A percentile compares a stretch with the other conserved stretches of the same genome.
Evolutionary conservation across 2,329 filamentous ascomycete species (phyloP).

Genomic region (Pyrenophora seminiperda): DNA sequence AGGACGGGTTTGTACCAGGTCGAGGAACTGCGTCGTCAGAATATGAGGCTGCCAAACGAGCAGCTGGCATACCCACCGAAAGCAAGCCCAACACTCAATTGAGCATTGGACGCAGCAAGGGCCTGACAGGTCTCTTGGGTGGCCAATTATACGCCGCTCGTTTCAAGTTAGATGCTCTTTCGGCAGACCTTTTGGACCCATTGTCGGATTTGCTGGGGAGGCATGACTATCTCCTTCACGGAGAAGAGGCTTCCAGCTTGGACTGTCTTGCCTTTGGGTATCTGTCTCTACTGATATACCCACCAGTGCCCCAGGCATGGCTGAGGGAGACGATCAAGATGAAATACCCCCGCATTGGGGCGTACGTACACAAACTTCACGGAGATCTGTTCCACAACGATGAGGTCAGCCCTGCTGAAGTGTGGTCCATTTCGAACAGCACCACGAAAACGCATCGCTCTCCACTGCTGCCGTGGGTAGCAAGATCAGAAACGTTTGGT

Average conservation of each 20-base stretch:
- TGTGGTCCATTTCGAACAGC: slow-evolving; percentile 36
- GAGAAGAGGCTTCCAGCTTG: slow-evolving; percentile 62
- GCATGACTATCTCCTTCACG: slow-evolving; percentile 62
- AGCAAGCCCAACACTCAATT: slow-evolving; percentile 46
- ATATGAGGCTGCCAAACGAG: slow-evolving; percentile 46
- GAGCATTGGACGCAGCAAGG: slow-evolving; percentile 61
- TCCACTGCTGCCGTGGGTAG: slow-evolving; percentile 33
- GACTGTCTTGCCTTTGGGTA: slow-evolving; percentile 85
- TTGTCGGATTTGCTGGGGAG: slow-evolving; percentile 66
- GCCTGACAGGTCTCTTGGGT: slow-evolving; percentile 66
- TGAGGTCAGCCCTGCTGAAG: slow-evolving; percentile 27
- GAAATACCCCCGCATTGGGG: slow-evolving; percentile 51
- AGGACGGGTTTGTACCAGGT: slow-evolving; percentile 41
- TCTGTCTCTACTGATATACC: slow-evolving; percentile 71
- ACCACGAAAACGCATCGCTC: slow-evolving; percentile 3
- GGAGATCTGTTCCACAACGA: slow-evolving; percentile 31
- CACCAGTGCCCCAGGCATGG: slow-evolving; percentile 67
- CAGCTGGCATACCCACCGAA: slow-evolving; percentile 45
- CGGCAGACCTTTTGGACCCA: slow-evolving; percentile 71
- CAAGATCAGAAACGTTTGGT: slow-evolving; percentile 16
- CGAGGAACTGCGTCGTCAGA: slow-evolving; percentile 40
- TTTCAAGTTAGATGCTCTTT: slow-evolving; percentile 77
- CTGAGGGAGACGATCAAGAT: slow-evolving; percentile 61
- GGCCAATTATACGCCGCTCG: slow-evolving; percentile 71
- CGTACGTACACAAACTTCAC: slow-evolving; percentile 48